phyloP scores from a whole-genome alignment of 2,329 filamentous ascomycete species.

The Talaromyces sp. region DNA sequence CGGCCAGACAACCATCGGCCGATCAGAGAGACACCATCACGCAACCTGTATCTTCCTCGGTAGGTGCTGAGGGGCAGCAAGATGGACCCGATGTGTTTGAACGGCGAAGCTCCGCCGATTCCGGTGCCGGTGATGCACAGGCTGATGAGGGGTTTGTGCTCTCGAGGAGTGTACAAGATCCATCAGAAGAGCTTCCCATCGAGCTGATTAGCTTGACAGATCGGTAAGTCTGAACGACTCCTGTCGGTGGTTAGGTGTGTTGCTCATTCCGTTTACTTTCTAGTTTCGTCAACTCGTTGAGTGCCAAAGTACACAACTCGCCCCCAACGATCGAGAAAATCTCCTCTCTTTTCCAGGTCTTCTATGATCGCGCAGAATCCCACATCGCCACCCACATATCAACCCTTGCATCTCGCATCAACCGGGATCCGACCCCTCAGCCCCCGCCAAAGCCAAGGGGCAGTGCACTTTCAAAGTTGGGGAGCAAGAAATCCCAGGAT shows the following conservation, averaged over 20 bases:
- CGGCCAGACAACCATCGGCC: slow-evolving; percentile 29
- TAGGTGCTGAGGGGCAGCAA: slow-evolving; percentile 28
- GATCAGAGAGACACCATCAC: slow-evolving; percentile 29
- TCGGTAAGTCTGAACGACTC: slow-evolving; percentile 58
- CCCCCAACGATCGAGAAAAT: slow-evolving; percentile 83
- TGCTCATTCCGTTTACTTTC: slow-evolving; percentile 2
- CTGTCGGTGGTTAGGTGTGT: no score
- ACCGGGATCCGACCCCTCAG: slow-evolving; percentile 65
- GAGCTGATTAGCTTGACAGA: slow-evolving; percentile 90
- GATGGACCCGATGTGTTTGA: slow-evolving; percentile 48
- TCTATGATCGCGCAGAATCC: slow-evolving; percentile 78
- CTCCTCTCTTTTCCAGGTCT: slow-evolving; percentile 89
- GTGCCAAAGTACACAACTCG: slow-evolving; percentile 80
- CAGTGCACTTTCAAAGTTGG: slow-evolving; percentile 59
- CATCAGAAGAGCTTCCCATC: slow-evolving; percentile 87
- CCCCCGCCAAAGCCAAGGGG: slow-evolving; percentile 58
- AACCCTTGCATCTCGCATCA: slow-evolving; percentile 73
- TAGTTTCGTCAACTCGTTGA: slow-evolving; percentile 89
- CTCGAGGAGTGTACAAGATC: slow-evolving; percentile 56
- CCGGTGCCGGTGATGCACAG: slow-evolving; percentile 33
- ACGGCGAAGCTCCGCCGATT: slow-evolving; percentile 40
- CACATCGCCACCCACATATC: slow-evolving; percentile 88
- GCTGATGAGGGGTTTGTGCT: slow-evolving; percentile 38
- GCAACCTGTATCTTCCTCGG: slow-evolving; percentile 24
- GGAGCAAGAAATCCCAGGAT: slow-evolving; percentile 43